Conservation (phyloP, 1,139 yeast species). For the Hyphopichia khmerensis region DNA sequence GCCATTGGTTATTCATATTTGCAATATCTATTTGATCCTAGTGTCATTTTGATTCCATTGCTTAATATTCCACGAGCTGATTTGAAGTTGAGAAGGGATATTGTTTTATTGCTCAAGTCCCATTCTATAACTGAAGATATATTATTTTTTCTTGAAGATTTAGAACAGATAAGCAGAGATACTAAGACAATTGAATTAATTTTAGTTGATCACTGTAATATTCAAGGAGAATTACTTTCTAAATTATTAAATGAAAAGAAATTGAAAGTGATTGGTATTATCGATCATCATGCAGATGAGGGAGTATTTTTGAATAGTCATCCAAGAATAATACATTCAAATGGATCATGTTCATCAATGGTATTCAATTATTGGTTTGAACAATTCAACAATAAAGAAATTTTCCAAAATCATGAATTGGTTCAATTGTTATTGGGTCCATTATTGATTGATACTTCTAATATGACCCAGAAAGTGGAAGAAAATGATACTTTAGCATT, state of each 20-base stretch:
- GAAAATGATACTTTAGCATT: slow-evolving; percentile 50
- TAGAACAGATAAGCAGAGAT: slow-evolving; percentile 20
- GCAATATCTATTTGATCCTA: slow-evolving; percentile 23
- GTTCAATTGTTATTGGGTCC: slow-evolving; percentile 62
- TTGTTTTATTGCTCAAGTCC: slow-evolving; percentile 50
- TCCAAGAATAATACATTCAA: slow-evolving; percentile 60
- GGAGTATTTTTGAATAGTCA: slow-evolving; percentile 38
- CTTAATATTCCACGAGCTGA: slow-evolving; percentile 71
- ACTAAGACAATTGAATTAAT: slow-evolving; percentile 36
- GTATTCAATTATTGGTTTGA: slow-evolving; percentile 63
- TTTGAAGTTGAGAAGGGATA: slow-evolving; percentile 68
- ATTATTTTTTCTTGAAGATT: slow-evolving; percentile 69
- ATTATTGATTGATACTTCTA: slow-evolving; percentile 68
- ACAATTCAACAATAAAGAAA: slow-evolving; percentile 17
- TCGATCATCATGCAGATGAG: slow-evolving; percentile 90
- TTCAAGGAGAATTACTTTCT: slow-evolving; percentile 50
- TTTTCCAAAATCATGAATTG: slow-evolving; percentile 30
- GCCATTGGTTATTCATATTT: slow-evolving; percentile 73
- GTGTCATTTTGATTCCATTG: slow-evolving; percentile 53
- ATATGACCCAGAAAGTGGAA: slow-evolving; percentile 60
- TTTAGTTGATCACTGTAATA: slow-evolving; percentile 80
- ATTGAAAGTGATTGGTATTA: slow-evolving; percentile 53
- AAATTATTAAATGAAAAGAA: slow-evolving; percentile 18
- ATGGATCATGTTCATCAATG: slow-evolving; percentile 80
- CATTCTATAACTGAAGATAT: slow-evolving; percentile 48